These are phyloP conservation scores for Aspergillus amoenus DNA, from an alignment of 2,329 filamentous ascomycete species.

Conservation along the genomic window DNA sequence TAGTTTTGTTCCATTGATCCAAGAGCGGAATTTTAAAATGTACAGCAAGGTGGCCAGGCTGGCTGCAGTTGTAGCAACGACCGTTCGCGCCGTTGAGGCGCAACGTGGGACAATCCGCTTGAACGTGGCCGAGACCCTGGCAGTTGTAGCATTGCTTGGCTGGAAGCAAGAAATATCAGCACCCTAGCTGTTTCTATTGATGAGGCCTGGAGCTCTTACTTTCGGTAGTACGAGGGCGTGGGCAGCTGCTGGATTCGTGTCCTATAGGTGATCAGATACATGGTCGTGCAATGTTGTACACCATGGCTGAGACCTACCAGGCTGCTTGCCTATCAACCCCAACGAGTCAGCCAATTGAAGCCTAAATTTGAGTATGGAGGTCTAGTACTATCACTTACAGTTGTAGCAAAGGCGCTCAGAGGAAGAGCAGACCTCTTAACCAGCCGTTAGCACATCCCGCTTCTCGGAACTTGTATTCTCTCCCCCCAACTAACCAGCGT, in stretches of 20 bases:
- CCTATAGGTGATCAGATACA: constrained; percentile 48
- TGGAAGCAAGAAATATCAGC: constrained; percentile 33
- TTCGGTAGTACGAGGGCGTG: constrained; percentile 93
- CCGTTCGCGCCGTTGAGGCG: constrained; percentile 81
- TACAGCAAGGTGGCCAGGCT: constrained; percentile 88
- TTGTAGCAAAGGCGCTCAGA: constrained; percentile 99
- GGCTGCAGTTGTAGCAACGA: constrained; percentile 95
- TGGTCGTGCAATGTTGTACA: constrained; percentile 14
- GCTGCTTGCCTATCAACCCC: constrained; percentile 42
- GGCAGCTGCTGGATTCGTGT: constrained; percentile 97
- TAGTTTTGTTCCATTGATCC: constrained; percentile 1
- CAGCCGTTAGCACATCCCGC: constrained; percentile 47
- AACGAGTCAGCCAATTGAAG: constrained; percentile 20
- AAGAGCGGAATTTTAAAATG: constrained; percentile 34
- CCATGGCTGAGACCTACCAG: constrained; percentile 36
- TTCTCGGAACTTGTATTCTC: constrained; percentile 45
- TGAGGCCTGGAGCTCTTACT: constrained; percentile 50
- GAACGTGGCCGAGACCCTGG: constrained; percentile 96
- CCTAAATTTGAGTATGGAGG: constrained; percentile 9
- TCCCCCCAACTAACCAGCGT: constrained; percentile 44
- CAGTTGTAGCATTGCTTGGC: constrained; percentile 99
- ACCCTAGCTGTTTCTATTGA: constrained; percentile 7
- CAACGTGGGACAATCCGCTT: constrained; percentile 97
- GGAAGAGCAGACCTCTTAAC: constrained; percentile 90
- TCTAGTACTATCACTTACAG: constrained; percentile 60